phyloP scores from a whole-genome alignment of 2,329 filamentous ascomycete species.

The Xylaria multiplex region DNA sequence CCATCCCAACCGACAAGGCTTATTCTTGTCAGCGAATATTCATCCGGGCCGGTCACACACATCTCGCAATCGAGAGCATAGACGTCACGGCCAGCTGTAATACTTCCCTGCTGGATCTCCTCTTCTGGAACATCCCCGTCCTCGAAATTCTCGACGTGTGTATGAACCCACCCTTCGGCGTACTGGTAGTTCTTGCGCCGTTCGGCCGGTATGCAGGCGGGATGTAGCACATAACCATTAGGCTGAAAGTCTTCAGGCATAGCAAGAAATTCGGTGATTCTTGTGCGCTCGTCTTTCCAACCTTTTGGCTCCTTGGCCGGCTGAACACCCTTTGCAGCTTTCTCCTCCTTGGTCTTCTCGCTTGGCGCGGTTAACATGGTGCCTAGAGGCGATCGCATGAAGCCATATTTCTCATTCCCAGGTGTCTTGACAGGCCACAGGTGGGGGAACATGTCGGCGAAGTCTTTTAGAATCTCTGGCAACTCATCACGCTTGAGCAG shows the following conservation, averaged over 20 bases:
- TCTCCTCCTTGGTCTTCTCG: constrained; percentile 75
- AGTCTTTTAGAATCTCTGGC: constrained; percentile 67
- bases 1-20: constrained; percentile 90
- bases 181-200: constrained; percentile 62
- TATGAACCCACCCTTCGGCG: constrained; percentile 85
- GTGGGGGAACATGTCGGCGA: constrained; percentile 85
- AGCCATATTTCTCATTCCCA: constrained; percentile 82
- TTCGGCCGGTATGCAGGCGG: constrained; percentile 74
- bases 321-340: constrained; percentile 67
- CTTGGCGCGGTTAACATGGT: constrained; percentile 82
- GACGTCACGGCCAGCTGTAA: constrained; percentile 82
- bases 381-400: constrained; percentile 86
- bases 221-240: constrained; percentile 87
- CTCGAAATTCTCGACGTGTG: constrained; percentile 71
- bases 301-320: constrained; percentile 70
- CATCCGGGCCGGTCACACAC: constrained; percentile 84
- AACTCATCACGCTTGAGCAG: constrained; percentile 62
- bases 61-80: constrained; percentile 95
- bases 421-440: constrained; percentile 90
- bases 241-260: constrained; percentile 78
- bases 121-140: constrained; percentile 74
- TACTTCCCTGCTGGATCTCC: constrained; percentile 80
- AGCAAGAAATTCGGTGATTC: constrained; percentile 82
- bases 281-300: constrained; percentile 79
- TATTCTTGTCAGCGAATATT: constrained; percentile 87